Base-by-base conservation (phyloP, 2,329 filamentous ascomycete genomes). In the Fusarium sp. region DNA sequence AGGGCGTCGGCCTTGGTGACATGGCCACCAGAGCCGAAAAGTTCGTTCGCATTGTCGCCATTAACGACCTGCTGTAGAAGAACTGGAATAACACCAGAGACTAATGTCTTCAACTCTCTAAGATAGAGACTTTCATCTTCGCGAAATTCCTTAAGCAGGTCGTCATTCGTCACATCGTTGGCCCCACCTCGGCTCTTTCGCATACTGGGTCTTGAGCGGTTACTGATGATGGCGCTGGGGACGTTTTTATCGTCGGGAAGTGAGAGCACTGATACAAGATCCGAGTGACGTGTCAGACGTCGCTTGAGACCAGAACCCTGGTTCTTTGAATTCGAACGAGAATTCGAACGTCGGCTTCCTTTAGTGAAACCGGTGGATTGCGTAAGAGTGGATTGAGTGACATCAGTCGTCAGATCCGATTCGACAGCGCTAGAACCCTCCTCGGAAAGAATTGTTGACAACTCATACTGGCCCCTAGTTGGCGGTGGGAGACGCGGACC, bases 31-130 rank as follows among this genome's bases (percentile, higher is more conserved):
- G 86, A 84, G 19, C 87, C 87, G 75, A 95, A 94, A 4, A 95
- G 82, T 7, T 90, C 89, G 21, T 88, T 86, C 5, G 88, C 86
- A 49, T 89, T 84, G 16, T 86, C 86, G 2, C 89, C 89, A 64
- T 92, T 91, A 14, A 98, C 86, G 11, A 97, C 92, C 70, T 94
- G 93, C 12, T 91, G 93, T 53, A 99, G 83, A 3, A 99, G 86
- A 4, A 98, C 95, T 0, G 96, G 96, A 58, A 99, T 93, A 23
- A 99, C 95, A 58, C 96, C 96, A 74, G 97, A 94, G 10, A 98
- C 94, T 31, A 99, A 82, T 1, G 96, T 98, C 76, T 94, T 93
- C 31, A 99, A 85, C 79, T 99, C 96, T 57, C 94, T 88, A 80
- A 91, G 91, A 77, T 98, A 99, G 71, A 96, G 91, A 45, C 88